Conservation (phyloP, 1,284 basidiomycete genomes). For the Fomitopsis palustris region DNA sequence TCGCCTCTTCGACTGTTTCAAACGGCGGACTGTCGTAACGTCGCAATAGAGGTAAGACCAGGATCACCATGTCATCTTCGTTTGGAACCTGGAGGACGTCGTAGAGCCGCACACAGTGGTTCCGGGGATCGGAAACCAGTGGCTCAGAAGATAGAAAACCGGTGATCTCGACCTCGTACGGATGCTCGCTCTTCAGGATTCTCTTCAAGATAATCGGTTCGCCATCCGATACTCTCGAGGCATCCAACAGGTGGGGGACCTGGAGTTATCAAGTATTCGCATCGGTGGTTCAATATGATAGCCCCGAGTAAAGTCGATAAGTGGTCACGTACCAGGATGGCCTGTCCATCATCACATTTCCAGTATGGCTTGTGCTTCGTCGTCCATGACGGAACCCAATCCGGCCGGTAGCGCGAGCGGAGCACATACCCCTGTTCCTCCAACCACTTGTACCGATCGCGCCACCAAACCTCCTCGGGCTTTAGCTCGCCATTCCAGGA, state of each 20-base stretch:
- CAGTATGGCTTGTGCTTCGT: conserved; percentile 7
- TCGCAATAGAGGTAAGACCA: conserved; percentile 27
- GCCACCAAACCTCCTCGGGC: conserved; percentile 3
- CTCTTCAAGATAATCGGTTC: conserved; percentile 18
- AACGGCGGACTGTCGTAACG: conserved; percentile 18
- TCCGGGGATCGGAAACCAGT: conserved; percentile 15
- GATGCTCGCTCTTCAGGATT: conserved; percentile 4
- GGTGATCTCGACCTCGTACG: conserved; percentile 19
- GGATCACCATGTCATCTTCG: conserved; percentile 12
- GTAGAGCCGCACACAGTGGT: conserved; percentile 25
- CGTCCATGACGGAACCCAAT: conserved; percentile 24
- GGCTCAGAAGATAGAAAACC: conserved; percentile 13
- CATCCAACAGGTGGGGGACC: conserved; percentile 18
- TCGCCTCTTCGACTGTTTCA: conserved; percentile 20
- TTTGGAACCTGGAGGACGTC: conserved; percentile 20
- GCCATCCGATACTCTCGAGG: conserved; percentile 17
- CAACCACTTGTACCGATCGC: conserved; percentile 11
- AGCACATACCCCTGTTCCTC: conserved; percentile 13
- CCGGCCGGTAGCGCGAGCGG: conserved; percentile 11
- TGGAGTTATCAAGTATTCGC: neutral
- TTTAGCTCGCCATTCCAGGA: neutral
- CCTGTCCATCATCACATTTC: conserved; percentile 17
- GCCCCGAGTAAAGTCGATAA: neutral
- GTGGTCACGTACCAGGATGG: neutral
- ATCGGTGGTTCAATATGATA: neutral